Percentiles rank a stretch among this genome's conserved stretches.
Conservation (phyloP, 2,329 filamentous ascomycete species). For the Pleomassaria siparia region DNA sequence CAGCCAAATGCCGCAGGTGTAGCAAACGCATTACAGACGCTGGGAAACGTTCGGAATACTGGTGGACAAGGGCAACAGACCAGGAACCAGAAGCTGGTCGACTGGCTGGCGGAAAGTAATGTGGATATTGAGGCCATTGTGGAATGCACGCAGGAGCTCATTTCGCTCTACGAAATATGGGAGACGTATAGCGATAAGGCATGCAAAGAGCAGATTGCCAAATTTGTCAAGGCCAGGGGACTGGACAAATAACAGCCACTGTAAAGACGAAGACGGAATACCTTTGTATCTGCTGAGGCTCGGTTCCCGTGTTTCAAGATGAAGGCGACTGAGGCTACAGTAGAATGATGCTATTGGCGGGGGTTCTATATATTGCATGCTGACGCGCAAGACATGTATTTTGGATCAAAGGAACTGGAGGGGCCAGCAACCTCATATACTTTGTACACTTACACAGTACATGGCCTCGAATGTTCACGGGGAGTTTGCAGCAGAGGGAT, state of each 20-base stretch:
- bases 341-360: slow-evolving; percentile 15
- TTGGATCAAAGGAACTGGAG: neutral
- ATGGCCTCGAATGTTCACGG: neutral
- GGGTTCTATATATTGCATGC: slow-evolving; percentile 4
- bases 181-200: slow-evolving; percentile 66
- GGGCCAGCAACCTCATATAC: neutral
- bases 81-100: slow-evolving; percentile 67
- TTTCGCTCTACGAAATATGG: slow-evolving; percentile 82
- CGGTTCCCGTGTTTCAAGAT: slow-evolving; percentile 4
- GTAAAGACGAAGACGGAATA: slow-evolving; percentile 9
- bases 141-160: slow-evolving; percentile 87
- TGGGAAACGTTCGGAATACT: slow-evolving; percentile 33
- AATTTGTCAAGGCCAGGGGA: slow-evolving; percentile 62
- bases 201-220: slow-evolving; percentile 64
- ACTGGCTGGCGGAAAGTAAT: slow-evolving; percentile 80
- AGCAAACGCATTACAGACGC: slow-evolving; percentile 40
- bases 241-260: slow-evolving; percentile 53
- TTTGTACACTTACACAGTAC: neutral
- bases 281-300: slow-evolving; percentile 12
- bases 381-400: neutral
- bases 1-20: slow-evolving; percentile 47
- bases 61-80: slow-evolving; percentile 46
- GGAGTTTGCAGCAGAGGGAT: neutral
- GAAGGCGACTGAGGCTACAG: slow-evolving; percentile 7
- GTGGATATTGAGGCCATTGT: slow-evolving; percentile 83